phyloP scores from a whole-genome alignment of 352 stramenopile species.

The Pythium sukuiense region DNA sequence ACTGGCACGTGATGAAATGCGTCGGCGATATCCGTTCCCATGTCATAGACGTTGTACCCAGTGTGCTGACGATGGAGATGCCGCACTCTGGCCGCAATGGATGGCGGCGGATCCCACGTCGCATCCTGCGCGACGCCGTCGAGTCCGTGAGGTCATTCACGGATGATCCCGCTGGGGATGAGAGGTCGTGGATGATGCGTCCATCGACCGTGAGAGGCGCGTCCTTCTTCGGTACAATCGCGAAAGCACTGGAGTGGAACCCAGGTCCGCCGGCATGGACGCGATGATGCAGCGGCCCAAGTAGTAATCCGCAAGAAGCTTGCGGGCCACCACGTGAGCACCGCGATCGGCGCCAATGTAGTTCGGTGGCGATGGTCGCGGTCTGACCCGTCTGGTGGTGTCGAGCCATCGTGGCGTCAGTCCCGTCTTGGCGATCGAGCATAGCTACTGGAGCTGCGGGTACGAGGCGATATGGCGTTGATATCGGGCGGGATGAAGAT shows the following conservation, averaged over 20 bases:
- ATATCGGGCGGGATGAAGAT: neutral
- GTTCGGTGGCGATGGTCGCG: constrained; percentile 10
- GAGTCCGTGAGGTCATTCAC: constrained; percentile 8
- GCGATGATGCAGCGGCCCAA: constrained; percentile 17
- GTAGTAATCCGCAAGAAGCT: constrained; percentile 13
- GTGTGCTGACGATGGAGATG: neutral
- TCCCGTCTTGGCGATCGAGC: constrained; percentile 11
- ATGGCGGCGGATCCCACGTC: neutral
- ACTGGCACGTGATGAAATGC: constrained; percentile 9
- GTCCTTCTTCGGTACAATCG: constrained; percentile 14
- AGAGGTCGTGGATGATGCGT: constrained; percentile 9
- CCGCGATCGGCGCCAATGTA: constrained; percentile 8
- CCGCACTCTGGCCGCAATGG: neutral
- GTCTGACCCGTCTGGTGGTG: neutral
- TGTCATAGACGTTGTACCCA: neutral
- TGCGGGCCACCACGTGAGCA: neutral
- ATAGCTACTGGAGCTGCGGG: constrained; percentile 9
- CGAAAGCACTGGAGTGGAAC: constrained; percentile 18
- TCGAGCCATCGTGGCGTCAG: neutral
- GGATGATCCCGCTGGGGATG: neutral
- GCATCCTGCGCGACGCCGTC: neutral
- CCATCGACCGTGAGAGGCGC: constrained; percentile 19
- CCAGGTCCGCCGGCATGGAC: constrained; percentile 16
- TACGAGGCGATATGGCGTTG: constrained; percentile 4
- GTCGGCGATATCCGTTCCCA: constrained; percentile 10